Percentiles rank a stretch among this genome's conserved stretches.
Conservation (phyloP, 805 yeast genomes). For the Candida nemodendra region DNA sequence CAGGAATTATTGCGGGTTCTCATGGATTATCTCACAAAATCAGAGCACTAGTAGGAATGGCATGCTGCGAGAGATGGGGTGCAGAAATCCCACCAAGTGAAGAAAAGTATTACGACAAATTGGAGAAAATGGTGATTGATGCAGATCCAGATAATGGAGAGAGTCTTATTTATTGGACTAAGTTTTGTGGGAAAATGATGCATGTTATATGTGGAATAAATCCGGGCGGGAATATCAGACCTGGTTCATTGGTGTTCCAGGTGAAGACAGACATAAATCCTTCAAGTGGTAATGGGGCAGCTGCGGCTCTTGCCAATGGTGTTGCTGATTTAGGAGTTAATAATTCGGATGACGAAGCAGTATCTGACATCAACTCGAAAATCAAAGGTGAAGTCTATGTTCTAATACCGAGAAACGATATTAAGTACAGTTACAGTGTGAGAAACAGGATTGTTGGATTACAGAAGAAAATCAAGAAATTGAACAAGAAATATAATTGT, state of each 20-base stretch:
- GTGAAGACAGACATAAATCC: constrained; percentile 24
- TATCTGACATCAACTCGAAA: constrained; percentile 26
- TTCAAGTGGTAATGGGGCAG: constrained; percentile 5
- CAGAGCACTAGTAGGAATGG: constrained; percentile 69
- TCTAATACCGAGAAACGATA: constrained; percentile 46
- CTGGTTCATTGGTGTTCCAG: constrained; percentile 51
- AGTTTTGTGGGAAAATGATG: constrained; percentile 70
- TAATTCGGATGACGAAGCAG: constrained; percentile 23
- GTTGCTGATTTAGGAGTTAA: constrained; percentile 15
- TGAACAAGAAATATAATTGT: constrained; percentile 43
- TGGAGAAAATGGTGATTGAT: constrained; percentile 50
- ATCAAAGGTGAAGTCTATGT: constrained; percentile 31
- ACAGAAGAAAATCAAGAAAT: constrained; percentile 59
- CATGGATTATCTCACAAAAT: constrained; percentile 74
- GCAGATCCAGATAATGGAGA: constrained; percentile 40
- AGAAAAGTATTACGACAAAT: constrained; percentile 41
- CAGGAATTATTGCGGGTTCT: constrained; percentile 73
- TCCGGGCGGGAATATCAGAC: constrained; percentile 77
- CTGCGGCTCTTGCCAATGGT: constrained; percentile 10
- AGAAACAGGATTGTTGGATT: constrained; percentile 56
- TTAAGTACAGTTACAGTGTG: constrained; percentile 59
- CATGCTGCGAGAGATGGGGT: constrained; percentile 80
- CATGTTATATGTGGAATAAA: constrained; percentile 77
- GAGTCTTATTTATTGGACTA: constrained; percentile 67
- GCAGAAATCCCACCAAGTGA: constrained; percentile 66